Conservation (phyloP, 164 flowering plant genomes). For the Amborella trichopoda region DNA sequence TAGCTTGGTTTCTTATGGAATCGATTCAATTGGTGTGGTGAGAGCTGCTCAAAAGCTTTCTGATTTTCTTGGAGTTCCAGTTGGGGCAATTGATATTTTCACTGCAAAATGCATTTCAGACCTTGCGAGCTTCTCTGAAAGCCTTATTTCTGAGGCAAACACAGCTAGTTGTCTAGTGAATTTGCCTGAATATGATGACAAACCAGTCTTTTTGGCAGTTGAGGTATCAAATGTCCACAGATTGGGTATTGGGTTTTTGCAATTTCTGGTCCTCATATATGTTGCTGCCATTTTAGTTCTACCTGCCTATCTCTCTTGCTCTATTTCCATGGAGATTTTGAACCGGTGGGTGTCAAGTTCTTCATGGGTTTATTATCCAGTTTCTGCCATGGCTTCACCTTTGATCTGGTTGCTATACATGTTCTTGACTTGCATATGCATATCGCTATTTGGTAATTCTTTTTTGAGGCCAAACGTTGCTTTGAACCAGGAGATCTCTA, state of each 20-base stretch:
- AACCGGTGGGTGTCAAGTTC: no score
- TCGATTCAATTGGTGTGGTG: slow-evolving; percentile 80
- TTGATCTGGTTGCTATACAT: slow-evolving; percentile 59
- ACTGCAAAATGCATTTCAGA: slow-evolving; percentile 69
- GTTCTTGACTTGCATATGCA: slow-evolving; percentile 33
- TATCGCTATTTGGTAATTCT: slow-evolving; percentile 59
- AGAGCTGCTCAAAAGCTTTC: slow-evolving; percentile 84
- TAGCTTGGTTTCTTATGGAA: slow-evolving; percentile 54
- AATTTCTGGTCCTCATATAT: slow-evolving; percentile 38
- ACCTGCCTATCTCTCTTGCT: slow-evolving; percentile 46
- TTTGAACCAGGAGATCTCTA: slow-evolving; percentile 38
- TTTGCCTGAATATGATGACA: slow-evolving; percentile 16
- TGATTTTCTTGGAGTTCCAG: slow-evolving; percentile 62
- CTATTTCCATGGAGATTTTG: slow-evolving; percentile 19
- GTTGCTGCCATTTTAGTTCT: slow-evolving; percentile 30
- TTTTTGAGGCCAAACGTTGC: slow-evolving; percentile 59
- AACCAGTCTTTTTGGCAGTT: slow-evolving; percentile 5
- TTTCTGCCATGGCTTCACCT: slow-evolving; percentile 40
- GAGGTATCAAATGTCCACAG: slow-evolving; percentile 24
- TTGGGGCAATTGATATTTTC: slow-evolving; percentile 81
- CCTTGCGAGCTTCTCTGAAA: slow-evolving; percentile 57
- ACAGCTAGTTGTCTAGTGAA: slow-evolving; percentile 5
- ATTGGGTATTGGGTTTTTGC: slow-evolving; percentile 26
- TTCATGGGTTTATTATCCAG: no score
- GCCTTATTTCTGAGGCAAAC: slow-evolving; percentile 41